These are phyloP conservation scores for Pseudogymnoascus pannorum DNA, from an alignment of 2,329 filamentous ascomycete species.

Conservation along the genomic window DNA sequence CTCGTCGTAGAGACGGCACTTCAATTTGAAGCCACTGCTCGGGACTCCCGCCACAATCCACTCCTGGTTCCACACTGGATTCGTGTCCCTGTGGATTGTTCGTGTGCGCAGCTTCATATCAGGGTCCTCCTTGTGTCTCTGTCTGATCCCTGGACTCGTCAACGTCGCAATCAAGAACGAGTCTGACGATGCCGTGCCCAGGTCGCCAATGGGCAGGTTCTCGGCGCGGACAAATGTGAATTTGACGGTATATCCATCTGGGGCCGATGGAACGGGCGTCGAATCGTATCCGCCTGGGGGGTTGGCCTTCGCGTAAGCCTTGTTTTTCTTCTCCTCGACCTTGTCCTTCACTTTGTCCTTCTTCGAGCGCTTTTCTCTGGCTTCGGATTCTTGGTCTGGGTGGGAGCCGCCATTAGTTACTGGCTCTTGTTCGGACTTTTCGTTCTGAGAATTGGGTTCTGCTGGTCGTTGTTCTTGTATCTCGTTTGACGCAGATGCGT, in stretches of 20 bases:
- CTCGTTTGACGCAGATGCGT: not conserved
- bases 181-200: slow-evolving; percentile 71
- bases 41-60: slow-evolving; percentile 90
- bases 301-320: slow-evolving; percentile 25
- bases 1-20: slow-evolving; percentile 84
- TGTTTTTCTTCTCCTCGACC: slow-evolving; percentile 25
- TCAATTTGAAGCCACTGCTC: slow-evolving; percentile 70
- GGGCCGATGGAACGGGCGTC: slow-evolving; percentile 67
- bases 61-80: slow-evolving; percentile 74
- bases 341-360: slow-evolving; percentile 23
- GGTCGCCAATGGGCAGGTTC: slow-evolving; percentile 77
- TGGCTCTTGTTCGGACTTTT: not conserved
- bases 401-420: not conserved
- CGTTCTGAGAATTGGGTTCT: not conserved
- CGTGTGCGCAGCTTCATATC: slow-evolving; percentile 65
- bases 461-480: not conserved
- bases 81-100: slow-evolving; percentile 63
- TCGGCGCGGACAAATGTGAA: slow-evolving; percentile 76
- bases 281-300: slow-evolving; percentile 64
- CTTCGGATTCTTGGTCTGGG: not conserved
- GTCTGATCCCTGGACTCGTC: slow-evolving; percentile 54
- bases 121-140: slow-evolving; percentile 80
- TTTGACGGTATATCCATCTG: slow-evolving; percentile 74
- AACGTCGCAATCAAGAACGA: slow-evolving; percentile 77
- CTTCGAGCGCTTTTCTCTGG: not conserved